Evolutionary conservation across 371 early-diverging fungal genomes (phyloP).

Genomic region (Mortierella sp.): DNA sequence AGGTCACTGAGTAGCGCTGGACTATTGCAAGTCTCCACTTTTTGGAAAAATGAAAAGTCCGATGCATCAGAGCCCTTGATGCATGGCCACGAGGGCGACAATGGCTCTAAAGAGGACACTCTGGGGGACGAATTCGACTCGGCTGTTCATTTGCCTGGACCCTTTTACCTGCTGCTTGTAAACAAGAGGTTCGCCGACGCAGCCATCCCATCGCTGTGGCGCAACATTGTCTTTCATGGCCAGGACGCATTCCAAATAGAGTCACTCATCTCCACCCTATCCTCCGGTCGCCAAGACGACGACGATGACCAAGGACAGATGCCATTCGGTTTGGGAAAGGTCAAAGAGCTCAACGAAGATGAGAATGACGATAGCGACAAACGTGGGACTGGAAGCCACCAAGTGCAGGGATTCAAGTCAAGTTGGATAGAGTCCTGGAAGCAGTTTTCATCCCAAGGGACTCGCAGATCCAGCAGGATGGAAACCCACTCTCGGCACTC

Average conservation of each 20-base stretch:
- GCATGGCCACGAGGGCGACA: too few relatives aligned
- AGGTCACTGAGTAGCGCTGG: slow-evolving; percentile 10
- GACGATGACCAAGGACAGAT: not conserved
- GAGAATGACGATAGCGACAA: slow-evolving; percentile 4
- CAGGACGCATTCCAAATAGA: slow-evolving; percentile 28
- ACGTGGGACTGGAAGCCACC: not conserved
- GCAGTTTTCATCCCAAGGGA: slow-evolving; percentile 16
- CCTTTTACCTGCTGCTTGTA: slow-evolving; percentile 31
- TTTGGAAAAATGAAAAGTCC: not conserved
- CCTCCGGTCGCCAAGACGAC: slow-evolving; percentile 1
- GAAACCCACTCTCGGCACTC: not conserved
- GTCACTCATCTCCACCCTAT: slow-evolving; percentile 23
- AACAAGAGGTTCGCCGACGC: slow-evolving; percentile 24
- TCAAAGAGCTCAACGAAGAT: slow-evolving; percentile 6
- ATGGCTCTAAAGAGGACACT: too few relatives aligned
- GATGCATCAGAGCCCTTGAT: not conserved
- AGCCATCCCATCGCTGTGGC: slow-evolving; percentile 28
- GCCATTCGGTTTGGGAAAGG: not conserved
- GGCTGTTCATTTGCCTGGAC: slow-evolving; percentile 17
- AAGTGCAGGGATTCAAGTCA: slow-evolving; percentile 1
- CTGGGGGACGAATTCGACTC: slow-evolving; percentile 20
- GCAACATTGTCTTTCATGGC: slow-evolving; percentile 35
- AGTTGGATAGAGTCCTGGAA: slow-evolving; percentile 25
- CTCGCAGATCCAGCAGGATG: not conserved
- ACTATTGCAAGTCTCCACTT: not conserved